Conservation (phyloP, 202 grass and related monocot species). For the Sporobolus alterniflorus region DNA sequence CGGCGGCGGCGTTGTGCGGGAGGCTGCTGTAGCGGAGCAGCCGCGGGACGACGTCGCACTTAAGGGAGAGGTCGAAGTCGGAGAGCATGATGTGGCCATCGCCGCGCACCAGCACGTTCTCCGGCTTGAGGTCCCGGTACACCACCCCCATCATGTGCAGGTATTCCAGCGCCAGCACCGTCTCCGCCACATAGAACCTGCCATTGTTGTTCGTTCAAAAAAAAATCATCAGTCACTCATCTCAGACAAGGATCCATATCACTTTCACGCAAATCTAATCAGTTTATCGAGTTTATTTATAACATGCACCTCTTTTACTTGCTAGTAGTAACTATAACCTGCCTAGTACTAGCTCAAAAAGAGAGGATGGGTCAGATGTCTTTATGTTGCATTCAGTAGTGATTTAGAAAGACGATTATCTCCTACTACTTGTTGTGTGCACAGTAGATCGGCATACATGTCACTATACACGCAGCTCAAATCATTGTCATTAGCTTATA, state of each 20-base stretch:
- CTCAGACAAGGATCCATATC: neutral
- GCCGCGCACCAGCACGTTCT: conserved; percentile 81
- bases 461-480: conserved; percentile 17
- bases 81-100: conserved; percentile 98
- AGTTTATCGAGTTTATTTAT: neutral
- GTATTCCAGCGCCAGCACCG: conserved; percentile 84
- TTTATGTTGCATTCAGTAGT: conserved; percentile 17
- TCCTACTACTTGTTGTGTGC: neutral
- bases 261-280: neutral
- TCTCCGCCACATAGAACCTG: conserved; percentile 95
- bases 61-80: conserved; percentile 90
- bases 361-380: neutral
- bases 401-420: neutral
- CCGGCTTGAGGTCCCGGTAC: conserved; percentile 90
- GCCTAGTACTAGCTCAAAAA: neutral
- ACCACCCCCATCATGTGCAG: conserved; percentile 99
- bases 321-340: too few relatives aligned
- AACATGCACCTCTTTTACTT: neutral
- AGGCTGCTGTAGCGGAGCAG: conserved; percentile 52
- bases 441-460: conserved; percentile 31
- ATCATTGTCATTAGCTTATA: conserved; percentile 50
- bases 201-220: neutral
- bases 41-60: conserved; percentile 76
- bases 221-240: neutral
- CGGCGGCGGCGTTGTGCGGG: neutral